Evolutionary conservation across 1,284 basidiomycete genomes (phyloP).

Genomic region (Thelephora terrestris): DNA sequence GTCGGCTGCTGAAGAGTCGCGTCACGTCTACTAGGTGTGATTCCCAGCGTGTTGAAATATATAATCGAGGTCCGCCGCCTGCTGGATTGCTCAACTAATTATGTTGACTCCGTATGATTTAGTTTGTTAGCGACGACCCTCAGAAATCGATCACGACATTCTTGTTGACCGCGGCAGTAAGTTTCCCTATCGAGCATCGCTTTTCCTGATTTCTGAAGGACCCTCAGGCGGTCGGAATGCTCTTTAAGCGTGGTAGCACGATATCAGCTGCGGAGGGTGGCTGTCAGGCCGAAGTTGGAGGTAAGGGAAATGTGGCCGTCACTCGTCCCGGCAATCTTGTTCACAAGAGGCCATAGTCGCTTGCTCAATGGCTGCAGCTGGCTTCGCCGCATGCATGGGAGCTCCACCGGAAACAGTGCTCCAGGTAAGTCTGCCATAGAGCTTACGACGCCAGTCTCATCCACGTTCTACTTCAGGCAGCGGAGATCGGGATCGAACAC

Average conservation of each 20-base stretch:
- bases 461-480: constrained; percentile 45
- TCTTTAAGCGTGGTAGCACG: constrained; percentile 95
- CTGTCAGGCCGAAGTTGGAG: constrained; percentile 80
- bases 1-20: not conserved
- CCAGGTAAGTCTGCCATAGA: constrained; percentile 33
- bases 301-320: constrained; percentile 22
- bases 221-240: constrained; percentile 79
- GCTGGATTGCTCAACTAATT: not conserved
- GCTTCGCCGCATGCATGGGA: constrained; percentile 92
- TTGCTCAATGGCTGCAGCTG: constrained; percentile 87
- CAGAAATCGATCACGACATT: constrained; percentile 84
- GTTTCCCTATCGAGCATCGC: constrained; percentile 16
- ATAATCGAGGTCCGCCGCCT: constrained; percentile 53
- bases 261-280: constrained; percentile 94
- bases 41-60: constrained; percentile 86
- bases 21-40: constrained; percentile 61
- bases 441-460: constrained; percentile 8
- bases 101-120: constrained; percentile 1
- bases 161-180: constrained; percentile 70
- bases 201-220: not conserved
- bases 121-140: constrained; percentile 85
- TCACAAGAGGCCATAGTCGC: constrained; percentile 42
- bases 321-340: not conserved
- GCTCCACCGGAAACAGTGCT: constrained; percentile 74
- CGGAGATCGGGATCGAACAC: constrained; percentile 92